These are phyloP conservation scores for Globisporangium nodosum DNA, from an alignment of 352 stramenopile species.

Conservation along the genomic window DNA sequence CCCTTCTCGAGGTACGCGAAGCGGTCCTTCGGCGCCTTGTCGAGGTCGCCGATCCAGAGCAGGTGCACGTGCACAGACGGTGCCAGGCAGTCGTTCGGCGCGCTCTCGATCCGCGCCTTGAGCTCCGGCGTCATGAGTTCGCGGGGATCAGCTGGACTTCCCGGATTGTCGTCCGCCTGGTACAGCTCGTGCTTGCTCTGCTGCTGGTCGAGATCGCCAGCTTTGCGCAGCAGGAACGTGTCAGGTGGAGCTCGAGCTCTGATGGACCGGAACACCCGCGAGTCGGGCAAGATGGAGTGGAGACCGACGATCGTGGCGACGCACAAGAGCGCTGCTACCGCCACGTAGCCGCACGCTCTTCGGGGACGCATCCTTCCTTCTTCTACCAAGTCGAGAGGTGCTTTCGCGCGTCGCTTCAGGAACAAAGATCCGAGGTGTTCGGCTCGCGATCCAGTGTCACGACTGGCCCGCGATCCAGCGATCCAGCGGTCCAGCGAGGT, in stretches of 20 bases:
- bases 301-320: neutral
- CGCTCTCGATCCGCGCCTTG: conserved; percentile 3
- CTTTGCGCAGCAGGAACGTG: neutral
- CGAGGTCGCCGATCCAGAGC: conserved; percentile 15
- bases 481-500: too few species aligned
- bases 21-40: neutral
- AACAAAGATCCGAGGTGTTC: neutral
- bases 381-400: too few species aligned
- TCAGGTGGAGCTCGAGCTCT: neutral
- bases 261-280: neutral
- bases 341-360: neutral
- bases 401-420: neutral
- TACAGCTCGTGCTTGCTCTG: neutral
- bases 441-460: too few species aligned
- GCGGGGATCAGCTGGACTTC: neutral
- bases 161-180: neutral
- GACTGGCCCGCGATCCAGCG: too few species aligned
- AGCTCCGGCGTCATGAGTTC: conserved; percentile 6
- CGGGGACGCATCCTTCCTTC: too few species aligned
- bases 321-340: neutral
- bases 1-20: conserved; percentile 3
- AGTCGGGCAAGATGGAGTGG: neutral
- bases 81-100: neutral
- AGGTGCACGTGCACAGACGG: conserved; percentile 9
- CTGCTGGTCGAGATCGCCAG: neutral